Evolutionary conservation across 345 rosid genomes (phyloP).

Genomic region (Combretum micranthum): DNA sequence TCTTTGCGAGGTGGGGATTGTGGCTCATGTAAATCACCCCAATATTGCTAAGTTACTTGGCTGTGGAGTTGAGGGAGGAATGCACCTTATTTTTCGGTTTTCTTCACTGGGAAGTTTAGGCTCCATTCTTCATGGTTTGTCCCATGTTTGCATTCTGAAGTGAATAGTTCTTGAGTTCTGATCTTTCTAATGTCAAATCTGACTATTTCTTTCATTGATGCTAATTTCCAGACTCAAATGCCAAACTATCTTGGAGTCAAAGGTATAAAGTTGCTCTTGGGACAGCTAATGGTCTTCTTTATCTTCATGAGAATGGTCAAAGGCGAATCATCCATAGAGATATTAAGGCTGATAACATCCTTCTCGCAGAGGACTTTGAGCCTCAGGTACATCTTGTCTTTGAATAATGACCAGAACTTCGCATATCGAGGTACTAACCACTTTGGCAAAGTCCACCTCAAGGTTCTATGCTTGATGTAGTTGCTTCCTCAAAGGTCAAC

Average conservation of each 20-base stretch:
- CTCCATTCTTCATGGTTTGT: constrained; percentile 68
- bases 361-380: constrained; percentile 77
- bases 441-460: no score
- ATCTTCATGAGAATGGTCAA: constrained; percentile 81
- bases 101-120: constrained; percentile 79
- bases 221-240: constrained; percentile 38
- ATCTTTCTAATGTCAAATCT: neutral
- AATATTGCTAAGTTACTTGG: constrained; percentile 87
- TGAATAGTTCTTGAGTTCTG: neutral
- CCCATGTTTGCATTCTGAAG: constrained; percentile 2
- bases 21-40: constrained; percentile 86
- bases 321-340: constrained; percentile 93
- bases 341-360: constrained; percentile 89
- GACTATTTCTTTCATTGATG: neutral
- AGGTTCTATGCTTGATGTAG: no score
- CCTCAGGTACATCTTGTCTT: constrained; percentile 55
- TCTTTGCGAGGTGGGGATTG: constrained; percentile 72
- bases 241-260: constrained; percentile 61
- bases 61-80: constrained; percentile 70
- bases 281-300: constrained; percentile 69
- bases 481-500: no score
- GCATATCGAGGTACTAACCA: no score
- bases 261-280: constrained; percentile 84
- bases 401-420: neutral
- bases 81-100: constrained; percentile 72